Conservation (phyloP, 192 early-diverging fungal species). For the Coemansia sp. region DNA sequence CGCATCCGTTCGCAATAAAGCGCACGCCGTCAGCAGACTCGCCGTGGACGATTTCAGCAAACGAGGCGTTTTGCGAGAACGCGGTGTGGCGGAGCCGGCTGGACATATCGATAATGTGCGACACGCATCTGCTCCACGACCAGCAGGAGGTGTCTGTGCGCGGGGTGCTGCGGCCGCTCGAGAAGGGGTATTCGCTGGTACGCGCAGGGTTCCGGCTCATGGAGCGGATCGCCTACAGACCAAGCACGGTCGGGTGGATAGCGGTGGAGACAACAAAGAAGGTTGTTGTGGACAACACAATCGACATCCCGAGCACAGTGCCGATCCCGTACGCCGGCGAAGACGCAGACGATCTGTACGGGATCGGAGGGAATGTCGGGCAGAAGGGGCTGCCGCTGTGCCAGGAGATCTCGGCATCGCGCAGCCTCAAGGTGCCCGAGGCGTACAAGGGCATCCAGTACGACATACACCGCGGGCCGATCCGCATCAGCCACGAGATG, state of each 20-base stretch:
- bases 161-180: conserved; percentile 37
- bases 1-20: conserved; percentile 30
- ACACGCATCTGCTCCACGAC: conserved; percentile 41
- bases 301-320: conserved; percentile 11
- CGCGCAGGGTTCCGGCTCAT: conserved; percentile 41
- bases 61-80: conserved; percentile 32
- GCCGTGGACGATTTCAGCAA: conserved; percentile 25
- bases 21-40: conserved; percentile 34
- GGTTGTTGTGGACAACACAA: conserved; percentile 22
- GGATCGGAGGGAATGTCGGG: conserved; percentile 1
- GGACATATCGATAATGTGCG: conserved; percentile 30
- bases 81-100: conserved; percentile 31
- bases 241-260: conserved; percentile 11
- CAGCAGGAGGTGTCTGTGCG: conserved; percentile 42
- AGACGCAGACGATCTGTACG: not conserved
- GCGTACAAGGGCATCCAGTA: conserved; percentile 49
- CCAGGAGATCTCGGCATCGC: conserved; percentile 32
- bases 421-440: conserved; percentile 34
- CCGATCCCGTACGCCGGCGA: not conserved
- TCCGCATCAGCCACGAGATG: conserved; percentile 41
- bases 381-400: conserved; percentile 21
- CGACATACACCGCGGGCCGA: conserved; percentile 43
- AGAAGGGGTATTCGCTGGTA: conserved; percentile 35
- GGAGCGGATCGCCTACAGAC: conserved; percentile 23
- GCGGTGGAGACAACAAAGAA: conserved; percentile 8